Evolutionary conservation across 805 yeast genomes (phyloP), one percentile per base, ranked within the genome.

Genomic region (Candida silvatica): DNA sequence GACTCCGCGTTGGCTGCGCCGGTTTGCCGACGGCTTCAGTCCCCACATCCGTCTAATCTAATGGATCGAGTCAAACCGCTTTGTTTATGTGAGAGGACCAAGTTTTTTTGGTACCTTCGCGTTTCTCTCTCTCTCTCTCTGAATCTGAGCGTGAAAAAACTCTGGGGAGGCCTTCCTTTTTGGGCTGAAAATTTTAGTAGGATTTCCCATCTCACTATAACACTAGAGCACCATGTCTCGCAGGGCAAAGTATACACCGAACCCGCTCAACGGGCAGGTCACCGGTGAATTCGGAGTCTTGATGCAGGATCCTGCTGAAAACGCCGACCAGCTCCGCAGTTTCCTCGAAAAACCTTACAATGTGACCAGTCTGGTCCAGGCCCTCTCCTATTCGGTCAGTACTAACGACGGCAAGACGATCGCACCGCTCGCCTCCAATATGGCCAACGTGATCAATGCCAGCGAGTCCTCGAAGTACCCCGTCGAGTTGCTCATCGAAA

Each of bases 381-480:
- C 55, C 16, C 69, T 74, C 63, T 55, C 68, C 5, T 58, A 58
- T 40, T 64, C 50, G 42, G 53, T 67, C n/a, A 57, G 69, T 3
- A 52, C 61, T 4, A 66, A 77, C 47, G 77, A 79, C 38, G 77
- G 74, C 47, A 49, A 61, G 3, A 67, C 65, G 32, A 66, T 77
- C 42, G 61, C 73, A 0, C 60, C 57, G 16, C 37, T 69, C 3
- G 62, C 80, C 0, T 54, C 58, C 2, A 56, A 59, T 12, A 41
- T 80, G 6, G 48, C 65, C 2, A 66, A 58, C 29, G 38, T 67
- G 0, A 32, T 70, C 8, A 44, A 43, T 11, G 29, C 42, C 17
- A 25, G 37, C 4, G 17, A 39, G 8, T 46, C 36, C 11, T 49
- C 44, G 18, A 47, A 38, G 40, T 52, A 37, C 23, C 29, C 40